A percentile compares a stretch with the other conserved stretches of the same genome.
phyloP scores from a whole-genome alignment of 768 basidiomycete genomes.

The Lactarius vividus region DNA sequence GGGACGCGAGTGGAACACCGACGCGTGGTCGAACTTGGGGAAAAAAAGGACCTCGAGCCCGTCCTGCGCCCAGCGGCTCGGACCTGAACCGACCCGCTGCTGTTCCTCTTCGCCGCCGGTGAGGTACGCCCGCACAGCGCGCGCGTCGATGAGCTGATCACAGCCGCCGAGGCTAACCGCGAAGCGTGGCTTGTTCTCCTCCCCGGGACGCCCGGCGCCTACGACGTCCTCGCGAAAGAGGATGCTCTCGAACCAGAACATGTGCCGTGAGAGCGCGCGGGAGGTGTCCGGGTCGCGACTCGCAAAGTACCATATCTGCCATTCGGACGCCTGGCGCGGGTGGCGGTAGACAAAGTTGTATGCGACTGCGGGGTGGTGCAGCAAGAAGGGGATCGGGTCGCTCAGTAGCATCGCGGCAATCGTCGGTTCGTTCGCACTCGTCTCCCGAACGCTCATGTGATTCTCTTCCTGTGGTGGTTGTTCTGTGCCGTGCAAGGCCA shows the following conservation, averaged over 20 bases:
- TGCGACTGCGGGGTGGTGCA: constrained; percentile 61
- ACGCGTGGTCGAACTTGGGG: constrained; percentile 41
- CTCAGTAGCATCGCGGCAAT: constrained; percentile 50
- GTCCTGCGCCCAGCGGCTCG: constrained; percentile 33
- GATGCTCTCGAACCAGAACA: constrained; percentile 65
- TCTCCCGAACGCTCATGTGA: too few species aligned
- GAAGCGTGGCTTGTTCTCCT: constrained; percentile 23
- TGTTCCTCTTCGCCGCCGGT: constrained; percentile 35
- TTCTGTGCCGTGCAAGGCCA: neutral
- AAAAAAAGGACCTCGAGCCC: constrained; percentile 42
- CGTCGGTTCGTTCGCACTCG: constrained; percentile 26
- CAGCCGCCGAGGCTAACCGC: constrained; percentile 40
- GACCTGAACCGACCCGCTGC: neutral
- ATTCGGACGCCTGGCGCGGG: constrained; percentile 52
- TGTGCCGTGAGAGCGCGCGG: constrained; percentile 54
- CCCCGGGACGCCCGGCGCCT: constrained; percentile 17
- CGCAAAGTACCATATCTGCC: constrained; percentile 68
- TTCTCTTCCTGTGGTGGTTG: neutral
- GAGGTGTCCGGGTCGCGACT: constrained; percentile 62
- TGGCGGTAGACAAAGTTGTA: constrained; percentile 64
- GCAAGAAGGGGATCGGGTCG: constrained; percentile 64
- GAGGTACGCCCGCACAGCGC: constrained; percentile 40
- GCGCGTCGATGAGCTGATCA: constrained; percentile 45
- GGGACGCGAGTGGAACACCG: constrained; percentile 37
- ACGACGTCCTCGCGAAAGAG: constrained; percentile 58